phyloP scores from a whole-genome alignment of 768 basidiomycete species.

The Strobilomyces echinocephalus region DNA sequence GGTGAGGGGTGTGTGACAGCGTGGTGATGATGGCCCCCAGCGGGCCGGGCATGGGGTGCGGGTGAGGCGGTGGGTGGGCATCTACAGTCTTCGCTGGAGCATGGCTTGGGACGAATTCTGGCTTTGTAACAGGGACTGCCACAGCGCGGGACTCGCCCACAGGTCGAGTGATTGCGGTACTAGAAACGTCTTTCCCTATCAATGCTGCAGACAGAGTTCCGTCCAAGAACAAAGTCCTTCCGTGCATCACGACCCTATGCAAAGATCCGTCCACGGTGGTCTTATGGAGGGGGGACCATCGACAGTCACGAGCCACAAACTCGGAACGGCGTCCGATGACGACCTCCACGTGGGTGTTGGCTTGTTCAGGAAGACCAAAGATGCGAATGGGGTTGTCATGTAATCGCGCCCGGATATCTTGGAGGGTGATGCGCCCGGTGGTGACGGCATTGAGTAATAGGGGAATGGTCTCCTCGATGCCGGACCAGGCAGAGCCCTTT shows the following conservation, averaged over 20 bases:
- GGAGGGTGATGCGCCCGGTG: conserved; percentile 72
- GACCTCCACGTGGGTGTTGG: conserved; percentile 87
- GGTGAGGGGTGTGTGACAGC: conserved; percentile 47
- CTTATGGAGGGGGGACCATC: conserved; percentile 83
- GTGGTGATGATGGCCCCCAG: conserved; percentile 15
- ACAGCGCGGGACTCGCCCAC: conserved; percentile 27
- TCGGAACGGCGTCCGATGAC: conserved; percentile 71
- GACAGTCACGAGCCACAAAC: conserved; percentile 45
- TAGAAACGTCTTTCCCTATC: conserved; percentile 70
- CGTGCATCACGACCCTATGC: conserved; percentile 88
- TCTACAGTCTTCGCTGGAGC: conserved; percentile 32
- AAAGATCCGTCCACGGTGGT: conserved; percentile 64
- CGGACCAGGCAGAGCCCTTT: conserved; percentile 62
- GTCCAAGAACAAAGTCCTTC: conserved; percentile 85
- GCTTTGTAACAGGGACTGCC: conserved; percentile 18
- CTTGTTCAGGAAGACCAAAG: conserved; percentile 84
- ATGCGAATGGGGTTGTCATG: conserved; percentile 92
- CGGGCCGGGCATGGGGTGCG: conserved; percentile 5
- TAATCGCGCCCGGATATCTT: conserved; percentile 76
- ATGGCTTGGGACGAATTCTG: conserved; percentile 28
- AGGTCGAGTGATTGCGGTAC: conserved; percentile 46
- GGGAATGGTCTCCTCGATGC: conserved; percentile 83
- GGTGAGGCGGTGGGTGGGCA: conserved; percentile 14
- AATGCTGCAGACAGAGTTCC: conserved; percentile 60
- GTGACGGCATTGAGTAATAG: conserved; percentile 82